Percentiles rank a stretch among this genome's conserved stretches.
Conservation (phyloP, 805 yeast genomes). For the Yarrowia bubula region DNA sequence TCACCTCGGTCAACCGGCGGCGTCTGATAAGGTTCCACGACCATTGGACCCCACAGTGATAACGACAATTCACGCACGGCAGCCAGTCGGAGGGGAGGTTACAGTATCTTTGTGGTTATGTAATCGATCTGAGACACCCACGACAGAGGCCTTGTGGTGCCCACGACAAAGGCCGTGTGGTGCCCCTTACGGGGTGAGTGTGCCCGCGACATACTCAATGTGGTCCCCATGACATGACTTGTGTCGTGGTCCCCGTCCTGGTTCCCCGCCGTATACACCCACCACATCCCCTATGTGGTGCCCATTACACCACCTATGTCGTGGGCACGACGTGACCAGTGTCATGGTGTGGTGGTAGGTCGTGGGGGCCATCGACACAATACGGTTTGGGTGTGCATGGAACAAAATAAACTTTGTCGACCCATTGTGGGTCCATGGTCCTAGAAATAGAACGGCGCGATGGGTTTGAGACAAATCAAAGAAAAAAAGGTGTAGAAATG, state of each 20-base stretch:
- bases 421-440: background rate
- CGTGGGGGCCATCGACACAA: too few species aligned
- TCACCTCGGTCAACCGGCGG: conserved; percentile 16
- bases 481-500: too few species aligned
- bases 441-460: background rate
- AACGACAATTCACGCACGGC: background rate
- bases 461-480: too few species aligned
- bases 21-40: background rate
- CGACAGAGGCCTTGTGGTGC: background rate
- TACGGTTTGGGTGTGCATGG: background rate
- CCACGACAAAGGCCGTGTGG: background rate
- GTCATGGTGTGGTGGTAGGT: background rate
- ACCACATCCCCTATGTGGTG: too few species aligned
- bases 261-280: too few species aligned
- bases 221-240: too few species aligned
- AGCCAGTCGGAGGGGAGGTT: background rate
- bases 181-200: background rate
- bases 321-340: background rate
- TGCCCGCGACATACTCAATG: background rate
- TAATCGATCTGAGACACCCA: too few species aligned
- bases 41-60: background rate
- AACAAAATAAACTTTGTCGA: background rate
- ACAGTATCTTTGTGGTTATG: too few species aligned
- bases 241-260: too few species aligned
- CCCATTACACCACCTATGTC: background rate